Evolutionary conservation across 2,329 filamentous ascomycete genomes (phyloP), one percentile per base, ranked within the genome.

Genomic region (Cadophora sp.): DNA sequence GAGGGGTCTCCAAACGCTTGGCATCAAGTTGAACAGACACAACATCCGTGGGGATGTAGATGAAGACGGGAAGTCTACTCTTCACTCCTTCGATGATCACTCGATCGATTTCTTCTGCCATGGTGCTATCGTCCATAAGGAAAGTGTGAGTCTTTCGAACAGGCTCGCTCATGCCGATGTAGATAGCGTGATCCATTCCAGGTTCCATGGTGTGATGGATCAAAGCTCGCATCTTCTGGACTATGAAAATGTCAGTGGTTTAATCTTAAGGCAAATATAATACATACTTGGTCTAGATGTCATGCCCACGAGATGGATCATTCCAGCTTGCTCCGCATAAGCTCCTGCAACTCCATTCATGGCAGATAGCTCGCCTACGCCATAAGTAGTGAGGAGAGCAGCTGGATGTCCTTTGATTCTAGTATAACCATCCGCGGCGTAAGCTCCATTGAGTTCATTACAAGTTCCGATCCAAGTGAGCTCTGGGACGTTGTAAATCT

Each of bases 101-200:
- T 56, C 79, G 74, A 71, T 88, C 86, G 30, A 89, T 85, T 65
- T 83, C 79, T 30, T 80, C 79, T 0, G 85, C 79, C 16, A 82
- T 87, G 18, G 83, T 83, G 9, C 91, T 87, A 58, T 91, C 91
- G 71, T 91, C 89, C 53, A 67, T 84, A 78, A 8, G 68, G 61
- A 80, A 72, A 30, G 72, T 72, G 55, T 71, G 70, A 45, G 77
- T 71, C 68, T 78, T 69, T 55, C 78, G 62, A 68, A 79, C 71
- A 51, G 78, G 69, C 73, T 81, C n/a, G 79, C 78, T 87, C 81
- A 59, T 82, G 79, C 18, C 76, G 75, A 41, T 80, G 77, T 81
- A 87, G 84, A 55, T 83, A 77, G 8, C 80, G 77, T 73, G 87
- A 87, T 83, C 87, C 39, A 87, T 82, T 13, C 83, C 84, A 69